These are phyloP conservation scores for Irpex rosettiformis DNA, from an alignment of 1,284 basidiomycete genomes.

Conservation along the genomic window DNA sequence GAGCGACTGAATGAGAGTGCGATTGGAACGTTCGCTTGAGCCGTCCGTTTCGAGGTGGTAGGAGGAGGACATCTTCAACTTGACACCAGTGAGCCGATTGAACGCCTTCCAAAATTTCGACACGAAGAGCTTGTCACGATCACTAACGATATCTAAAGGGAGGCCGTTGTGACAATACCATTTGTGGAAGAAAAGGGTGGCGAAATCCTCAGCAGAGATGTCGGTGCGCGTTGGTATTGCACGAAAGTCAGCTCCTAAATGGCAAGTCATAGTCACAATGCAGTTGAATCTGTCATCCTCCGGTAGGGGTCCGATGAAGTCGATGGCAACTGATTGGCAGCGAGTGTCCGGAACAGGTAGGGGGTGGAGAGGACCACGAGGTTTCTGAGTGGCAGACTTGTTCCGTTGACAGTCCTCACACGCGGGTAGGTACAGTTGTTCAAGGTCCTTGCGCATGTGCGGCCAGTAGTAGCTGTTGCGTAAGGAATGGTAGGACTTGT, in stretches of 20 bases:
- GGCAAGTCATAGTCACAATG: slow-evolving; percentile 16
- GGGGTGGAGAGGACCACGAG: slow-evolving; percentile 21
- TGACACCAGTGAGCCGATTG: no score
- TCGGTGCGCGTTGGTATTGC: slow-evolving; percentile 25
- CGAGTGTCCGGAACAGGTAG: slow-evolving; percentile 11
- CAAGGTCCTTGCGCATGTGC: slow-evolving; percentile 31
- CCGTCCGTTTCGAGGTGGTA: no score
- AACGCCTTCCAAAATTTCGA: slow-evolving; percentile 23
- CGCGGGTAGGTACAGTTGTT: slow-evolving; percentile 19
- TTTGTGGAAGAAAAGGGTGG: slow-evolving; percentile 17
- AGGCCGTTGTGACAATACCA: slow-evolving; percentile 22
- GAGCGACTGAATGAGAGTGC: no score
- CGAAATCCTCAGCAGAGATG: slow-evolving; percentile 25
- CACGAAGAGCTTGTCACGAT: slow-evolving; percentile 19
- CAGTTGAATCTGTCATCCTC: slow-evolving; percentile 14
- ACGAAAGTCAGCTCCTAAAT: slow-evolving; percentile 4
- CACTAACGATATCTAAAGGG: slow-evolving; percentile 15
- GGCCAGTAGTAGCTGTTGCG: slow-evolving; percentile 37
- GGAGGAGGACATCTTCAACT: slow-evolving; percentile 24
- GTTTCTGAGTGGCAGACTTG: slow-evolving; percentile 16
- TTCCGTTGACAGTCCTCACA: slow-evolving; percentile 21
- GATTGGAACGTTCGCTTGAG: no score
- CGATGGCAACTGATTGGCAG: slow-evolving; percentile 20
- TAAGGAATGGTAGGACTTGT: slow-evolving; percentile 31
- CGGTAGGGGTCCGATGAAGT: slow-evolving; percentile 31